Evolutionary conservation across 495 filamentous ascomycete species (phyloP), one percentile per base, ranked within the genome.

Genomic region (Talaromyces stipitatus): DNA sequence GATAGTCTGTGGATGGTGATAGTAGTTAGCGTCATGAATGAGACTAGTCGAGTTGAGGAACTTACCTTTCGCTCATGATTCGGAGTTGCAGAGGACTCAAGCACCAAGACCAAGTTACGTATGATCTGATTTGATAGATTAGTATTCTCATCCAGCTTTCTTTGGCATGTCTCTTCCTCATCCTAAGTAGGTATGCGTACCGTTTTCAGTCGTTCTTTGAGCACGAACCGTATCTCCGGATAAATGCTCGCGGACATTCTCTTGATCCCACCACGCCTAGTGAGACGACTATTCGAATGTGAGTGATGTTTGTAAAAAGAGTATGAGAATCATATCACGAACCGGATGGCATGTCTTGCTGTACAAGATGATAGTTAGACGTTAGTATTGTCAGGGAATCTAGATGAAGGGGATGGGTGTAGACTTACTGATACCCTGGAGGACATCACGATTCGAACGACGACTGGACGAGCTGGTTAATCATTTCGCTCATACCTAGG

Each of bases 221-320:
- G 27, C 0, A 73, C 82, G 0, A 16, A 16, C 0, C 91, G 77
- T 0, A 80, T 70, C 0, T 90, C 86, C 0, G 89, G 79, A 64
- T 96, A 95, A n/a, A 95, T 85, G 0, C 51, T 58, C 0, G 61
- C 76, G 0, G 82, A 86, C 16, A 95, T 90, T 0, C 90, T 72
- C 60, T 89, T 87, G 4, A 94, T 81, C 0, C 90, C 90, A 3
- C 90, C 90, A 16, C 90, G 82, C 1, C 90, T 82, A 4, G 90
- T 90, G 3, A 95, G 74, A 54, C 89, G 88, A 47, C 89, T 92
- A 55, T 58, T 29, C 30, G n/a, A 18, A 27, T 18, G 23, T 24
- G 22, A 50, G 26, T 47, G 54, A 29, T 33, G 11, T 56, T 26
- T 46, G 14, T 2, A 33, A 14, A 11, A 2, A 7, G 16, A 18